These are phyloP conservation scores for Penicillium brasilianum DNA, from an alignment of 2,329 filamentous ascomycete genomes.

Conservation along the genomic window DNA sequence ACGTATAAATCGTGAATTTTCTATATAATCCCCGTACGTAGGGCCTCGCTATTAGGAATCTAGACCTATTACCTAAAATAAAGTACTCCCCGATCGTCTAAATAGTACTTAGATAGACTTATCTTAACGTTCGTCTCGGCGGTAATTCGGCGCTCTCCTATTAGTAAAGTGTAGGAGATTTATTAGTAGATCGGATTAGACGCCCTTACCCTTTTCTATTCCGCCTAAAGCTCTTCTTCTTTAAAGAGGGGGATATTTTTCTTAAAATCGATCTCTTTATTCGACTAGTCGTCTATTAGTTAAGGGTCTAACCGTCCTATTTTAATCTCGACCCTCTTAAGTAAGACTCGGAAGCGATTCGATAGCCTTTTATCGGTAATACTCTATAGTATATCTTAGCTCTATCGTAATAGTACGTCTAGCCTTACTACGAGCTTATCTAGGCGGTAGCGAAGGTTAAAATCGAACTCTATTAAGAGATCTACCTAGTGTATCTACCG, in stretches of 20 bases:
- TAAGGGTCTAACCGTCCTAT: not conserved
- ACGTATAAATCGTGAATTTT: constrained; percentile 1
- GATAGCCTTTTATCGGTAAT: constrained; percentile 5
- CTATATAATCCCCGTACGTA: not conserved
- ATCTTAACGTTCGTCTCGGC: not conserved
- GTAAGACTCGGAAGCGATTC: not conserved
- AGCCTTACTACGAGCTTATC: not conserved
- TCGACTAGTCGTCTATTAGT: too few relatives aligned
- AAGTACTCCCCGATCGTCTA: not conserved
- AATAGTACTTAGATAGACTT: not conserved
- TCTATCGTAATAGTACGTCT: not conserved
- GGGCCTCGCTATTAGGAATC: not conserved
- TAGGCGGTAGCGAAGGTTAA: not conserved
- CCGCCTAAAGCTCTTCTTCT: not conserved
- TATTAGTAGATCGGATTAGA: not conserved
- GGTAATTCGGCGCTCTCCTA: not conserved
- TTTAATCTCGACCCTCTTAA: not conserved
- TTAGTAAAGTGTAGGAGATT: not conserved
- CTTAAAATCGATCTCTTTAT: not conserved
- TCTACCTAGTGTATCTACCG: not conserved
- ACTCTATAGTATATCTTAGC: not conserved
- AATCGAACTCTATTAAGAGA: not conserved
- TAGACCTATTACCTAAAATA: not conserved
- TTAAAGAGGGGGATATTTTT: not conserved
- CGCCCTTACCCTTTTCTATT: not conserved